Percentiles rank a stretch among this genome's conserved stretches.
These are phyloP conservation scores for Barnettozyma sucrosica DNA, from an alignment of 805 yeast species.

Conservation along the genomic window DNA sequence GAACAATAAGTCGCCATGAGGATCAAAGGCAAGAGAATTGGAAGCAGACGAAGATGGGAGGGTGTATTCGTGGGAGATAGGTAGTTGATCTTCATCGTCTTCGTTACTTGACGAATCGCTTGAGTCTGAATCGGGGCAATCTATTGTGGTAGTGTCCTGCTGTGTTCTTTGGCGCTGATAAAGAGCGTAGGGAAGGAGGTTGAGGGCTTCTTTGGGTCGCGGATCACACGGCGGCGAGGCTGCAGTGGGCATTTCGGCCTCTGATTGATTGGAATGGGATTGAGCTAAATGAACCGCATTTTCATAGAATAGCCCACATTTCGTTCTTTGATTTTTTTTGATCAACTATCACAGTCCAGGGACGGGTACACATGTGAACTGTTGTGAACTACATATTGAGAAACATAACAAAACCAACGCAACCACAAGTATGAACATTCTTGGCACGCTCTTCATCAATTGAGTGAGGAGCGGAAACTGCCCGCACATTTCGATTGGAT, in stretches of 20 bases:
- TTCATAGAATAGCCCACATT: too few species aligned
- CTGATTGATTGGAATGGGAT: too few species aligned
- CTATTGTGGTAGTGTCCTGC: not conserved
- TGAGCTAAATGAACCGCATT: too few species aligned
- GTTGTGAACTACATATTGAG: too few species aligned
- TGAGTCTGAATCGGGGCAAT: constrained; percentile 8
- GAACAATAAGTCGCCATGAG: constrained; percentile 24
- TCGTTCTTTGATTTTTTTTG: too few species aligned
- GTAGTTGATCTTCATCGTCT: constrained; percentile 29
- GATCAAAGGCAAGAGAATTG: constrained; percentile 22
- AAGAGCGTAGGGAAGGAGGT: not conserved
- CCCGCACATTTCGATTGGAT: too few species aligned
- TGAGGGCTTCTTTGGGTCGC: not conserved
- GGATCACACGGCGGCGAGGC: not conserved
- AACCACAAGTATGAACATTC: too few species aligned
- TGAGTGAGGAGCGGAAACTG: too few species aligned
- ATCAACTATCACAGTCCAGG: too few species aligned
- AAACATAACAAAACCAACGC: too few species aligned
- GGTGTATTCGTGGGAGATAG: constrained; percentile 29
- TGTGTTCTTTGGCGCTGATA: not conserved
- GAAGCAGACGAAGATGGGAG: constrained; percentile 5
- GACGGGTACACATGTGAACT: too few species aligned
- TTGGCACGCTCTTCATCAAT: too few species aligned
- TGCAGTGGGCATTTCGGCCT: not conserved
- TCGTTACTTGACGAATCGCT: constrained; percentile 19